Conservation (phyloP, 768 basidiomycete species). For the Pleurotus tuber-regium region DNA sequence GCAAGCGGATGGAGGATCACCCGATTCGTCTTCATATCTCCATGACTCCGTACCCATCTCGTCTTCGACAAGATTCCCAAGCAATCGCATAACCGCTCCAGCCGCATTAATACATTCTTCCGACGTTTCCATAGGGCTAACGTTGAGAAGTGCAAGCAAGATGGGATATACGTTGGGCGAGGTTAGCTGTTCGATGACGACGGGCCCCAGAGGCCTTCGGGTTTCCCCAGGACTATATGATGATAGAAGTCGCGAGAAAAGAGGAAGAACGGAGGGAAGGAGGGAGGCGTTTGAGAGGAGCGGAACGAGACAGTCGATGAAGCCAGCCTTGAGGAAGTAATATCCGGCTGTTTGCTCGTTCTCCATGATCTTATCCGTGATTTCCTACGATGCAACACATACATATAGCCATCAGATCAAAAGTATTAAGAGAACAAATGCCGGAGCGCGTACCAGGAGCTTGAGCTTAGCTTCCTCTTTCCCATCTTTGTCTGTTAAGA, state of each 20-base stretch:
- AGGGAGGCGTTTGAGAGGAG: conserved; percentile 11
- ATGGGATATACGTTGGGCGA: conserved; percentile 12
- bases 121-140: not conserved
- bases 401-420: no score
- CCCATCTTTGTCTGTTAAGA: not conserved
- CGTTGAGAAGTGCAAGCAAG: conserved; percentile 5
- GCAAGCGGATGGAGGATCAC: conserved; percentile 12
- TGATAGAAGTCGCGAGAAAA: conserved; percentile 14
- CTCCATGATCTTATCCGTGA: conserved; percentile 15
- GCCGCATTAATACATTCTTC: not conserved
- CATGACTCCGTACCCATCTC: conserved; percentile 15
- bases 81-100: conserved; percentile 10
- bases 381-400: conserved; percentile 7
- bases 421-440: not conserved
- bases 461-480: conserved; percentile 1
- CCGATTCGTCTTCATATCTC: conserved; percentile 12
- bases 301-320: conserved; percentile 12
- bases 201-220: conserved; percentile 3
- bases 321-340: conserved; percentile 12
- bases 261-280: conserved; percentile 11
- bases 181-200: conserved; percentile 6
- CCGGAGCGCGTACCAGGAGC: conserved; percentile 12
- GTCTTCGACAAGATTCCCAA: conserved; percentile 14
- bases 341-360: conserved; percentile 15
- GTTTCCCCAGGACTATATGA: conserved; percentile 13